Evolutionary conservation across 495 filamentous ascomycete species (phyloP), one percentile per base, ranked within the genome.

Genomic region (Daldinia concentrica): DNA sequence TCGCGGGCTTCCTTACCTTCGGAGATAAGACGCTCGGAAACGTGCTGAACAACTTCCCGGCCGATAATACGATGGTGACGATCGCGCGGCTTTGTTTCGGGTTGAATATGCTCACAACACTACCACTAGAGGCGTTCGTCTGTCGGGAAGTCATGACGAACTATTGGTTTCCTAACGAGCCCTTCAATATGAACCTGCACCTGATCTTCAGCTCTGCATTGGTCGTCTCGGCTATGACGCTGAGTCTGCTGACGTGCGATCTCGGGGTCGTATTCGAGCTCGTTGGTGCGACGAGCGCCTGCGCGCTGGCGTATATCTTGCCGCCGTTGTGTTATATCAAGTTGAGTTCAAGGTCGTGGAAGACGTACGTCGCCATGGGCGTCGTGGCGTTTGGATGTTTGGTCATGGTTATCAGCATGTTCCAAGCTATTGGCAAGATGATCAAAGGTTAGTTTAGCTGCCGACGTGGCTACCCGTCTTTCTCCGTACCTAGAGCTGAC

Each of bases 31-130:
- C 95, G 0, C 83, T 93, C 74, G 95, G 95, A 62, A 98, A 99
- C 77, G 93, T 99, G 41, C 89, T 99, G 62, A 99, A 99, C 82
- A 99, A 99, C 80, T 98, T 99, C 77, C 93, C 95, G 4, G 84
- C 87, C 7, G 87, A 93, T 75, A 98, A 97, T 78, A 86, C 90
- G 66, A 88, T 98, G 86, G 92, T 98, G 70, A 99, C 98, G 78
- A 88, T 98, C 60, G 95, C 95, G 45, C 88, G 95, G 73, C 84
- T 99, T 72, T 97, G 93, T 77, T 97, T 99, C 72, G 95, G 96
- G 4, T 81, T 98, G 62, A 99, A 99, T 83, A 99, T 99, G 95
- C 88, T 99, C 68, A 98, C 95, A 6, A 99, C 95, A 2, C 83
- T 99, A 50, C 95, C 95, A 3, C 88, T 99, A 39, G 95, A 99